A percentile compares a stretch with the other conserved stretches of the same genome.
Conservation (phyloP, 225 moss, liverwort and hornwort genomes). For the Antitrichia curtipendula region DNA sequence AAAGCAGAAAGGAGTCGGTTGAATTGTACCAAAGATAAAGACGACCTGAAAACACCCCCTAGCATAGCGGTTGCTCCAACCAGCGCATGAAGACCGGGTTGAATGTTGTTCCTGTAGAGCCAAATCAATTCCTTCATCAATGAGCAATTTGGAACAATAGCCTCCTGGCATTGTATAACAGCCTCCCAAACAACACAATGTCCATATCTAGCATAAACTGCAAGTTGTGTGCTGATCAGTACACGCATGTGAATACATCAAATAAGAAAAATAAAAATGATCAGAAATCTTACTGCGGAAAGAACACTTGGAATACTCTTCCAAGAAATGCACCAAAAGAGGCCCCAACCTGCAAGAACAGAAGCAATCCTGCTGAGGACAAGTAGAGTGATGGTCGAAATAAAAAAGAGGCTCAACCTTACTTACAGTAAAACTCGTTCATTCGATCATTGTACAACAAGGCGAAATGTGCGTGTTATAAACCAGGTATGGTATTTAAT, state of each 20-base stretch:
- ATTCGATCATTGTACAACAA: neutral
- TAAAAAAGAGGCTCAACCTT: neutral
- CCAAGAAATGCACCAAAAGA: slow-evolving; percentile 77
- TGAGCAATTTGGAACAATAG: neutral
- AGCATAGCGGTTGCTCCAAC: slow-evolving; percentile 84
- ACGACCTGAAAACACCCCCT: slow-evolving; percentile 73
- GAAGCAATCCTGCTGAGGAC: neutral
- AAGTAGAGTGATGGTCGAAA: neutral
- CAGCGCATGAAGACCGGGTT: slow-evolving; percentile 72
- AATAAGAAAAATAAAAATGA: neutral
- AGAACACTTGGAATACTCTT: slow-evolving; percentile 30
- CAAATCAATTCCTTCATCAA: neutral
- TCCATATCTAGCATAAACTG: neutral
- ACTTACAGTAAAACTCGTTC: neutral
- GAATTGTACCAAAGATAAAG: slow-evolving; percentile 55
- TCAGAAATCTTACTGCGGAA: slow-evolving; percentile 31
- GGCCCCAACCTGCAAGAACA: slow-evolving; percentile 45
- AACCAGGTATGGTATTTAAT: neutral
- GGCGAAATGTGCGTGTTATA: neutral
- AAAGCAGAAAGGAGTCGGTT: neutral
- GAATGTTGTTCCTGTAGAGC: slow-evolving; percentile 41
- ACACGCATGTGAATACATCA: neutral
- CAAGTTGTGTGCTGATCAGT: neutral
- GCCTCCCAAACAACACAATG: neutral
- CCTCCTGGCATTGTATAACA: neutral